Percentiles rank a stretch among this genome's conserved stretches.
These are phyloP conservation scores for Xanthoparmelia taractica DNA, from an alignment of 495 filamentous ascomycete species.

Conservation along the genomic window DNA sequence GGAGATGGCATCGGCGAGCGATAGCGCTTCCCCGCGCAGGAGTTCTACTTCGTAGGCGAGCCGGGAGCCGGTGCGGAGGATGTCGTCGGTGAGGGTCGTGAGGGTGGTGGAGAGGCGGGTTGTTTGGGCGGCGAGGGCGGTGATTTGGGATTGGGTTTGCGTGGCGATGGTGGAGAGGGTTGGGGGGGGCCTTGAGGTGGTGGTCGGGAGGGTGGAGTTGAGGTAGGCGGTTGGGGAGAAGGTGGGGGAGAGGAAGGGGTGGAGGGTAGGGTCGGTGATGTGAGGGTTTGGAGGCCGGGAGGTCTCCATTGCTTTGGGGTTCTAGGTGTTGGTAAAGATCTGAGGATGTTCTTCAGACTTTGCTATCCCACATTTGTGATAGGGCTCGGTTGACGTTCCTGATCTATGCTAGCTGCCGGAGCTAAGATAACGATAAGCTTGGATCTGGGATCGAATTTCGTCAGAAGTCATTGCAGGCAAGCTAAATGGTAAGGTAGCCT, in stretches of 20 bases:
- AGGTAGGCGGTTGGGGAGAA: constrained; percentile 67
- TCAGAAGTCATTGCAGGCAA: no score
- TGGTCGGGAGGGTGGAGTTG: constrained; percentile 53
- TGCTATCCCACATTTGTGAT: not conserved
- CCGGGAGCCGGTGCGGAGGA: constrained; percentile 74
- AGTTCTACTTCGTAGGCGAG: constrained; percentile 94
- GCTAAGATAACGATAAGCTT: constrained; percentile 18
- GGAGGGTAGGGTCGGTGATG: constrained; percentile 55
- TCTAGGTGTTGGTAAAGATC: no score
- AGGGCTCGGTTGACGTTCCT: not conserved
- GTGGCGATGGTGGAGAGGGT: constrained; percentile 68
- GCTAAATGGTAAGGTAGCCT: constrained; percentile 6
- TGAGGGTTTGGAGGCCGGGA: constrained; percentile 45
- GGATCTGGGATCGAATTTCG: not conserved
- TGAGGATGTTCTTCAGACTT: not conserved
- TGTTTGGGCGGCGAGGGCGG: constrained; percentile 81
- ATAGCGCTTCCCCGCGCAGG: constrained; percentile 73
- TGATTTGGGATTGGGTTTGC: constrained; percentile 75
- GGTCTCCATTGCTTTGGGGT: constrained; percentile 26
- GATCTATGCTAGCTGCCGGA: constrained; percentile 11
- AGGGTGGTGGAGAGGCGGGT: constrained; percentile 73
- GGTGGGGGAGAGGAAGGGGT: constrained; percentile 54
- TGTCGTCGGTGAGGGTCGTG: constrained; percentile 88
- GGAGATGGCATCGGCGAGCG: constrained; percentile 65
- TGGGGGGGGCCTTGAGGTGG: constrained; percentile 41